Conservation (phyloP, 352 stramenopile genomes). For the Thalassiosira sp. region DNA sequence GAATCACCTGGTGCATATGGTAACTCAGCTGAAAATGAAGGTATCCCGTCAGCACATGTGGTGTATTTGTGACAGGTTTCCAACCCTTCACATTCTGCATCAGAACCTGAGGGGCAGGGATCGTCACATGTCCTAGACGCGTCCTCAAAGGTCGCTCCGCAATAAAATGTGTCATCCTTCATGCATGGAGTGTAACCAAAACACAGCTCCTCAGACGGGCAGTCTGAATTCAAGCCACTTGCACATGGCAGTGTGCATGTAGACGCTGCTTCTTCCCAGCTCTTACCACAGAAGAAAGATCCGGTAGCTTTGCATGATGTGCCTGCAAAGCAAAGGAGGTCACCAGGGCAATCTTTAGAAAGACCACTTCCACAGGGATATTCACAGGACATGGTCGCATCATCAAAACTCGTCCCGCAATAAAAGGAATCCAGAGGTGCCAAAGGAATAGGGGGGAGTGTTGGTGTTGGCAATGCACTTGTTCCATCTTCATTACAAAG, state of each 20-base stretch:
- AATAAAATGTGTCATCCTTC: constrained; percentile 46
- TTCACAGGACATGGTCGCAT: constrained; percentile 29
- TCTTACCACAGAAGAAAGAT: constrained; percentile 66
- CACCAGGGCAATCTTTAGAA: constrained; percentile 29
- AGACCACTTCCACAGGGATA: constrained; percentile 28
- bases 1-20: constrained; percentile 11
- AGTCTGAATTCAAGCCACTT: constrained; percentile 56
- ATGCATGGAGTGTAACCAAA: constrained; percentile 78
- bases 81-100: constrained; percentile 32
- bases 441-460: constrained; percentile 2
- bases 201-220: constrained; percentile 65
- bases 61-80: constrained; percentile 54
- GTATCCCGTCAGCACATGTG: constrained; percentile 33
- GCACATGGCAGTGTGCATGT: constrained; percentile 67
- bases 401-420: constrained; percentile 32
- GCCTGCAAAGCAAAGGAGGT: constrained; percentile 34
- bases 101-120: constrained; percentile 32
- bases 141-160: constrained; percentile 43
- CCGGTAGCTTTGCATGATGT: constrained; percentile 28
- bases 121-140: constrained; percentile 28
- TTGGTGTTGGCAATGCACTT: constrained; percentile 3
- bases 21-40: constrained; percentile 10
- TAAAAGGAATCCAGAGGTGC: constrained; percentile 27
- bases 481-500: constrained; percentile 27
- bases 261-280: constrained; percentile 68